Percentiles rank a stretch among this genome's conserved stretches.
Conservation (phyloP, 306 rosid genomes). For the Quercus ilex region DNA sequence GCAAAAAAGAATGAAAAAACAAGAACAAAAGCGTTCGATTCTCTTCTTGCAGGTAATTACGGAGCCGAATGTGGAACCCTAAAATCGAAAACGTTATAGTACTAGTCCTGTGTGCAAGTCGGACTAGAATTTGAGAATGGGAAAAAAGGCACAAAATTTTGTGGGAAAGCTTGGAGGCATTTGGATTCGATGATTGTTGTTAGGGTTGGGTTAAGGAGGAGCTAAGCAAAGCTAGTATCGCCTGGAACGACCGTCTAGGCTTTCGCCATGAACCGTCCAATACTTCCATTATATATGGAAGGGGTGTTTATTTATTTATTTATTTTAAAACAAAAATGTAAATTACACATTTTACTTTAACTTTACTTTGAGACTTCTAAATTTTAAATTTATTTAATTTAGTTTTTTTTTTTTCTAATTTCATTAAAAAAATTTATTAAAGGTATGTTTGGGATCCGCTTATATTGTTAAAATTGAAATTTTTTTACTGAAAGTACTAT, state of each 20-base stretch:
- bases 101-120: background rate
- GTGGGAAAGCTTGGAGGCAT: background rate
- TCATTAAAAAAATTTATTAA: no score
- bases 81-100: background rate
- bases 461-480: no score
- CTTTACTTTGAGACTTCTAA: no score
- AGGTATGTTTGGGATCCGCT: rapidly evolving
- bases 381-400: no score
- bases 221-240: background rate
- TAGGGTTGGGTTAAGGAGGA: constrained; percentile 9
- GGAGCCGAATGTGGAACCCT: background rate
- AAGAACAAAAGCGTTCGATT: background rate
- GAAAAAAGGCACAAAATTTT: background rate
- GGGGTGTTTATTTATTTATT: no score
- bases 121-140: background rate
- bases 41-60: background rate
- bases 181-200: constrained; percentile 6
- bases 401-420: no score
- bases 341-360: no score
- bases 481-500: no score
- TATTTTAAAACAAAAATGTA: no score
- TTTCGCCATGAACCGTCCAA: background rate
- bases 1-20: background rate
- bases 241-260: constrained; percentile 8
- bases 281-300: background rate